These are phyloP conservation scores for Coemansia sp. DNA, from an alignment of 192 early-diverging fungal genomes.

Conservation along the genomic window DNA sequence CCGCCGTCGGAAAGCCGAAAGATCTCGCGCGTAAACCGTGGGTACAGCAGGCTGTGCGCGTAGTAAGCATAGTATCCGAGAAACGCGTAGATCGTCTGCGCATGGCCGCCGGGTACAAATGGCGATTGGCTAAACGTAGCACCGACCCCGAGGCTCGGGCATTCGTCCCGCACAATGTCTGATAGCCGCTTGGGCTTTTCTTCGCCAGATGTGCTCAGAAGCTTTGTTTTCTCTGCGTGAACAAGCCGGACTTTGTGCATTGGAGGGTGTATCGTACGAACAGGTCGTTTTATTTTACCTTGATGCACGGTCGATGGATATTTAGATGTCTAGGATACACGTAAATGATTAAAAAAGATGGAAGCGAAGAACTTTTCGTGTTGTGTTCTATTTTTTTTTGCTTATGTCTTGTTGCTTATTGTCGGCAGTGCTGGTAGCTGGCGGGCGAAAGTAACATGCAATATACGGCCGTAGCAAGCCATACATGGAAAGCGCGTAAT, in stretches of 20 bases:
- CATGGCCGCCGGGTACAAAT: conserved; percentile 73
- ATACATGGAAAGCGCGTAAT: not conserved
- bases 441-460: not conserved
- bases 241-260: conserved; percentile 42
- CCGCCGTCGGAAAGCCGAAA: conserved; percentile 84
- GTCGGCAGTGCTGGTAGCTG: not conserved
- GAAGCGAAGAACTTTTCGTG: not conserved
- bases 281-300: too few species aligned
- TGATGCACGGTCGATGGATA: too few species aligned
- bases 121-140: conserved; percentile 65
- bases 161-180: conserved; percentile 38
- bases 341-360: not conserved
- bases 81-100: conserved; percentile 68
- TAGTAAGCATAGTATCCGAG: conserved; percentile 54
- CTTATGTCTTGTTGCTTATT: too few species aligned
- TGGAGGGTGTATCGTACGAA: not conserved
- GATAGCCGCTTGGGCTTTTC: conserved; percentile 21
- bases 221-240: conserved; percentile 27
- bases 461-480: not conserved
- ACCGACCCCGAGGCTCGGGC: conserved; percentile 58
- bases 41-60: conserved; percentile 34
- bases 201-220: not conserved
- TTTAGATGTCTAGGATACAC: not conserved
- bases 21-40: conserved; percentile 54
- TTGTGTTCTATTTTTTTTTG: too few species aligned